Evolutionary conservation across 1,284 basidiomycete genomes (phyloP).

Genomic region (Neolentinus lepideus): DNA sequence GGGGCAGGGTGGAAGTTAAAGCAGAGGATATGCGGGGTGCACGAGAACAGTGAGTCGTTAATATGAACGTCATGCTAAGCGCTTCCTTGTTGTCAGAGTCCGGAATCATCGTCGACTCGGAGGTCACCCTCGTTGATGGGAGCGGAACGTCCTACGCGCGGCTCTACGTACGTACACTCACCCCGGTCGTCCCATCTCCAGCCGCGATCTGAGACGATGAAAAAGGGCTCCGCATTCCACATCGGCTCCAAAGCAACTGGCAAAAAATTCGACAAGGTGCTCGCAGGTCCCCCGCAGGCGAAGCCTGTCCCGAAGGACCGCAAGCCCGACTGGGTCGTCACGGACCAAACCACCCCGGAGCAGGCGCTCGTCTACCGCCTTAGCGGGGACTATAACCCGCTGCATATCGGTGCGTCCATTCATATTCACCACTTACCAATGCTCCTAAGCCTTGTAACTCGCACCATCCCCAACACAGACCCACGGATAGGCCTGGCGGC

Average conservation of each 20-base stretch:
- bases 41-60: constrained; percentile 65
- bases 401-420: constrained; percentile 69
- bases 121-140: constrained; percentile 56
- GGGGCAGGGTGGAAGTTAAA: constrained; percentile 63
- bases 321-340: constrained; percentile 61
- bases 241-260: constrained; percentile 71
- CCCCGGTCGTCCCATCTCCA: too few relatives aligned
- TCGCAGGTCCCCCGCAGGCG: constrained; percentile 60
- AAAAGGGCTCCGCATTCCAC: constrained; percentile 64
- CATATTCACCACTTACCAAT: too few relatives aligned
- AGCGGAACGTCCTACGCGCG: constrained; percentile 61
- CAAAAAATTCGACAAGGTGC: constrained; percentile 58
- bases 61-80: not conserved
- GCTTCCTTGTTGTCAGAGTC: constrained; percentile 42
- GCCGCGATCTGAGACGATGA: not conserved
- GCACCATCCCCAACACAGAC: constrained; percentile 46
- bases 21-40: constrained; percentile 52
- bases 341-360: constrained; percentile 64
- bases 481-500: constrained; percentile 60
- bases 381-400: constrained; percentile 79
- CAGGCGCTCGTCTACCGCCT: constrained; percentile 77
- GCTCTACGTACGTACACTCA: constrained; percentile 48
- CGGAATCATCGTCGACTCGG: constrained; percentile 67
- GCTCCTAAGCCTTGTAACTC: too few relatives aligned
- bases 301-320: constrained; percentile 64